These are phyloP conservation scores for Talaromyces albobiverticillius DNA, from an alignment of 2,329 filamentous ascomycete species.

Conservation along the genomic window DNA sequence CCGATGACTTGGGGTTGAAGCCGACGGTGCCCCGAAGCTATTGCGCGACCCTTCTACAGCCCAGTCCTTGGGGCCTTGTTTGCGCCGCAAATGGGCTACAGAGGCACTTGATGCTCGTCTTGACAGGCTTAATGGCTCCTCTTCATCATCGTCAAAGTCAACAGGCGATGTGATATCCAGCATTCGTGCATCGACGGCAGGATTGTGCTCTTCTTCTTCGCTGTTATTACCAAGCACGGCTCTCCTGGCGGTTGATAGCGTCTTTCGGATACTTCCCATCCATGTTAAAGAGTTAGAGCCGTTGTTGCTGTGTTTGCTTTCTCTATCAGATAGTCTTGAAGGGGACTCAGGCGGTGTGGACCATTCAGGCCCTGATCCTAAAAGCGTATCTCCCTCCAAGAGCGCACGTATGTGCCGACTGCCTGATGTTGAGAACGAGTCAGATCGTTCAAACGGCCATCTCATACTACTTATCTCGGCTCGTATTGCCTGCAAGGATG, in stretches of 20 bases:
- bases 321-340: constrained; percentile 8
- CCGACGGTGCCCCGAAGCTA: constrained; percentile 1
- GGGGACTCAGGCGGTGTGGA: constrained; percentile 24
- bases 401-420: constrained; percentile 50
- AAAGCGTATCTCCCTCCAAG: constrained; percentile 51
- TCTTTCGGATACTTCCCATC: constrained; percentile 66
- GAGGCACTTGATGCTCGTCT: constrained; percentile 49
- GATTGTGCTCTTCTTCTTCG: not conserved
- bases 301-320: constrained; percentile 11
- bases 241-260: constrained; percentile 50
- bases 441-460: constrained; percentile 36
- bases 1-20: not conserved
- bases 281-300: constrained; percentile 54
- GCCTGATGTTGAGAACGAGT: constrained; percentile 52
- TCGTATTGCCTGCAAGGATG: constrained; percentile 19
- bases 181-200: constrained; percentile 12
- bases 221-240: constrained; percentile 8
- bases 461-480: constrained; percentile 20
- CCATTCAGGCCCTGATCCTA: constrained; percentile 41
- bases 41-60: constrained; percentile 32
- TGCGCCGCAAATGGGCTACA: constrained; percentile 46
- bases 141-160: constrained; percentile 19
- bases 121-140: constrained; percentile 34
- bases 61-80: constrained; percentile 54
- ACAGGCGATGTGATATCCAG: constrained; percentile 17